Base-by-base conservation (phyloP, 139 green algal genomes). In the Chlorokybus atmophyticus region DNA sequence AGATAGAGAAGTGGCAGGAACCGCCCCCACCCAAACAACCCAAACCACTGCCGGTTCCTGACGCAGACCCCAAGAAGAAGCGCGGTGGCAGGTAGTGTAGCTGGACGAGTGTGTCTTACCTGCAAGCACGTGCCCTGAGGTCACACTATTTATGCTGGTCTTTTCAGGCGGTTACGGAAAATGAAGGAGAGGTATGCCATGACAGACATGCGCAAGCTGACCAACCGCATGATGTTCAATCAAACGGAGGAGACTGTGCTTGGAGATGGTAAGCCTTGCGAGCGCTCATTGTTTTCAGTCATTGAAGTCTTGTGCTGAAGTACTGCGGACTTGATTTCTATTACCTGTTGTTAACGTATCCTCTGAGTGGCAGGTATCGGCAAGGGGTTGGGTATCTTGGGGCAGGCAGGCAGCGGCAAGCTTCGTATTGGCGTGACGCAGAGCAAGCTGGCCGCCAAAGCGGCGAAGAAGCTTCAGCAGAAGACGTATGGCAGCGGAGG, bases 1-100 rank as follows among this genome's bases (percentile, higher is more conserved):
- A 95, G 64, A 90, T 97, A n/a, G 86, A 92, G 5, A 97, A 97
- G 77, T 94, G 84, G 88, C 89, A 97, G 77, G 90, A 98, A 75
- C 87, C 87, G 29, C 83, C 89, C 24, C 91, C 90, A 5, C 85
- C 87, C 26, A 93, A 92, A 72, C 80, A 70, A 0, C 50, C 50
- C 39, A 92, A 94, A 74, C 85, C 94, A 28, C 76, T 98, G 66
- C 80, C 83, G 0, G 59, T 79, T 7, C 90, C 90, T 0, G 91
- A 97, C 55, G 76, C 76, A 4, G 83, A 90, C 63, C 41, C 51
- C 17, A 94, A 94, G 67, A 94, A 94, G 71, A 72, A 85, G 62
- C 67, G 90, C 19, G 90, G 90, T 23, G 90, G 90, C 7, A 63
- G 66, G 49, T 74, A 89, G 21, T 57, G 85, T 21, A 71, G 91